Evolutionary conservation across 225 moss, liverwort and hornwort genomes (phyloP).

Genomic region (Physcomitrium patens): DNA sequence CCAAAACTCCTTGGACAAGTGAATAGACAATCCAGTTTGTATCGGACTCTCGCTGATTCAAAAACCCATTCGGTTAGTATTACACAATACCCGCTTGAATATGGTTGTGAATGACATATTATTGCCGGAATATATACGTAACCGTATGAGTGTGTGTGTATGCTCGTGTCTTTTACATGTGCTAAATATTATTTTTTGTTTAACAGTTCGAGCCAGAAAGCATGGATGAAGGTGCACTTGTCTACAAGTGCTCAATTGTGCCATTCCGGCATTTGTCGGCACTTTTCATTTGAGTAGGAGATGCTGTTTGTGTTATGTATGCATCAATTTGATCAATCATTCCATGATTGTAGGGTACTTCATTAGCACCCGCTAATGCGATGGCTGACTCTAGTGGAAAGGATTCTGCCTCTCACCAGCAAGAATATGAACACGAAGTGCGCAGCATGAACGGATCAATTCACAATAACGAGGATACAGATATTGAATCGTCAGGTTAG

Average conservation of each 20-base stretch:
- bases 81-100: conserved; percentile 11
- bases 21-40: conserved; percentile 33
- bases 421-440: conserved; percentile 26
- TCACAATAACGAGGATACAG: conserved; percentile 37
- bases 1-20: conserved; percentile 54
- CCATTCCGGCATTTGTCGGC: conserved; percentile 13
- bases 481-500: conserved; percentile 44
- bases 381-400: conserved; percentile 22
- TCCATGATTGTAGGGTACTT: conserved; percentile 39
- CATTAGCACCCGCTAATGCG: conserved; percentile 40
- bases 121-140: conserved; percentile 1
- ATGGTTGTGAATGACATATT: background rate
- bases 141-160: conserved; percentile 12
- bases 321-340: conserved; percentile 3
- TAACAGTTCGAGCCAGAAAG: background rate
- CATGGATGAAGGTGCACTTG: conserved; percentile 18
- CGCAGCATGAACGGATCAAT: conserved; percentile 29
- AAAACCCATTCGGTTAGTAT: conserved; percentile 51
- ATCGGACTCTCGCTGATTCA: conserved; percentile 27
- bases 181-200: conserved; percentile 3
- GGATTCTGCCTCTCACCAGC: conserved; percentile 24
- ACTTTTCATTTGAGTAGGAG: conserved; percentile 1
- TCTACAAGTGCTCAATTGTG: background rate
- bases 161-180: background rate
- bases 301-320: conserved; percentile 4